phyloP scores from a whole-genome alignment of 306 rosid species.

The Fragaria vesca region DNA sequence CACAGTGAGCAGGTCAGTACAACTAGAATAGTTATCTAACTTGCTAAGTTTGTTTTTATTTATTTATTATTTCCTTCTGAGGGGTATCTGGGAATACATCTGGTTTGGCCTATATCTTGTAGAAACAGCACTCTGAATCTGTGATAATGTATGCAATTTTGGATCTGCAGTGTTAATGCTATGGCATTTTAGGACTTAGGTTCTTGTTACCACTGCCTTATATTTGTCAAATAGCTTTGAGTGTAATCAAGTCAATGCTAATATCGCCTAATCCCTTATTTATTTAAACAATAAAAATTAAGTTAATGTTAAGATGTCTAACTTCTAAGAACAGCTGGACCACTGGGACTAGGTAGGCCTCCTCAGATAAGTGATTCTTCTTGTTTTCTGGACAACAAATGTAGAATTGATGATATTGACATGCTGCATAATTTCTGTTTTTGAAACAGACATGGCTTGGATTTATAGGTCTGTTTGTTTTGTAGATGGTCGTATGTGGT shows the following conservation, averaged over 20 bases:
- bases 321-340: neutral
- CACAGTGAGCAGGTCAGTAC: constrained; percentile 70
- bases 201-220: neutral
- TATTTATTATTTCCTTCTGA: neutral
- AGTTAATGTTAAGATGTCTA: neutral
- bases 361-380: neutral
- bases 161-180: neutral
- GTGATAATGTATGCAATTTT: neutral
- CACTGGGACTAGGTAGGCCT: neutral
- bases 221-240: neutral
- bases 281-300: neutral
- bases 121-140: neutral
- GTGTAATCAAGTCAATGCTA: neutral
- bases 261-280: neutral
- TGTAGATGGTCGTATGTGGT: neutral
- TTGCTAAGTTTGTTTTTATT: neutral
- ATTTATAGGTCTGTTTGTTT: neutral
- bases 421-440: neutral
- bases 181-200: neutral
- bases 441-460: neutral
- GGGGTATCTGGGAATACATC: neutral
- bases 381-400: neutral
- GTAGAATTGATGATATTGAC: neutral
- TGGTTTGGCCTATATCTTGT: neutral
- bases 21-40: constrained; percentile 4